Evolutionary conservation across 345 rosid species (phyloP).

Genomic region (Rhizophora apiculata): DNA sequence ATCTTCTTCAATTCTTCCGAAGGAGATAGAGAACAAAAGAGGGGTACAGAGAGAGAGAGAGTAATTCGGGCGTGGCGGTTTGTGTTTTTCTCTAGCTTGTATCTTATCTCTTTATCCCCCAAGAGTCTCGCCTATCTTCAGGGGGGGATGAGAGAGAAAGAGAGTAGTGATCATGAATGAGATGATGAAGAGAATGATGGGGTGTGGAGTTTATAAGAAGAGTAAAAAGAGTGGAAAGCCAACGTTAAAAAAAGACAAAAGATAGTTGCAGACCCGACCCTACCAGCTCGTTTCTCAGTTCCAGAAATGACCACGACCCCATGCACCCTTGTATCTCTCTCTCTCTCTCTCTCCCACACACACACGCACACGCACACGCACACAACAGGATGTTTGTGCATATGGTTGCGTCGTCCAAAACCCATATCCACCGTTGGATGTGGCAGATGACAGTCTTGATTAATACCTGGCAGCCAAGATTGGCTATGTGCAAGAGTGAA

Average conservation of each 20-base stretch:
- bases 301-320: constrained; percentile 70
- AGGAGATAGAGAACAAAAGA: background rate
- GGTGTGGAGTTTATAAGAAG: constrained; percentile 32
- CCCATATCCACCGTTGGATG: constrained; percentile 28
- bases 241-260: constrained; percentile 49
- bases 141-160: constrained; percentile 43
- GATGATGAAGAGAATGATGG: constrained; percentile 39
- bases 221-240: constrained; percentile 31
- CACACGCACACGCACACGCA: background rate
- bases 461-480: constrained; percentile 28
- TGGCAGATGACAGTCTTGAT: constrained; percentile 9
- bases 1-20: background rate
- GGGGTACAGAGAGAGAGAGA: background rate
- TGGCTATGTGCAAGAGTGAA: background rate
- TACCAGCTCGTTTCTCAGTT: constrained; percentile 42
- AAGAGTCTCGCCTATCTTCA: constrained; percentile 57
- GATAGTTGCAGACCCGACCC: constrained; percentile 38
- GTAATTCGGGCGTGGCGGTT: background rate
- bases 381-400: background rate
- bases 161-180: constrained; percentile 19
- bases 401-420: background rate
- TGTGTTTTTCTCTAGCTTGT: background rate
- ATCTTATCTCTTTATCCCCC: constrained; percentile 43
- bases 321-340: constrained; percentile 34
- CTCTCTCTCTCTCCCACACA: background rate